Percentiles rank a stretch among this genome's conserved stretches.
Conservation (phyloP, 768 basidiomycete species). For the Russula ochroleuca region DNA sequence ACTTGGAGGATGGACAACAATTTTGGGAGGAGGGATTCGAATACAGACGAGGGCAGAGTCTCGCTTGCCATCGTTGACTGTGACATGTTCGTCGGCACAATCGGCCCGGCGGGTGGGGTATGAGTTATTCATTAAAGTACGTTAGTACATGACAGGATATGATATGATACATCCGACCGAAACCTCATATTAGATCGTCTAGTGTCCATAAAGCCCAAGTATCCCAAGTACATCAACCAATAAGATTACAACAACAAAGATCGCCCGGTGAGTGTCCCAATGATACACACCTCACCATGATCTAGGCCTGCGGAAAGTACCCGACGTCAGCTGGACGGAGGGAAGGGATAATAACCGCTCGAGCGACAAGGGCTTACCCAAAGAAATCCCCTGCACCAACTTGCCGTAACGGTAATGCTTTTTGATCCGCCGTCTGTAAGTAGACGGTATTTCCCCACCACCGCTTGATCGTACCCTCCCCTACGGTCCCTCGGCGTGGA, state of each 20-base stretch:
- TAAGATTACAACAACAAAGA: constrained; percentile 21
- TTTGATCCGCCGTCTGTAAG: constrained; percentile 22
- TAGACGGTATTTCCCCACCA: constrained; percentile 30
- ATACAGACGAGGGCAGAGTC: constrained; percentile 35
- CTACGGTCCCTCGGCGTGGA: constrained; percentile 22
- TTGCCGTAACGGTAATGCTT: constrained; percentile 18
- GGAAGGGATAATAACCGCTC: not conserved
- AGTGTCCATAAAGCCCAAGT: constrained; percentile 1
- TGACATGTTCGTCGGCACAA: not conserved
- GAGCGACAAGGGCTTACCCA: constrained; percentile 20
- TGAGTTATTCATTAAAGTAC: not conserved
- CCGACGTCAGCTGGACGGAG: not conserved
- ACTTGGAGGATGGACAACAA: constrained; percentile 58
- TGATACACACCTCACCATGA: constrained; percentile 19
- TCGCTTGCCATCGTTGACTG: not conserved
- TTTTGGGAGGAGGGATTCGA: constrained; percentile 55
- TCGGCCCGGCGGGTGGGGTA: not conserved
- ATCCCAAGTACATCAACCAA: constrained; percentile 19
- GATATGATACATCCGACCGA: not conserved
- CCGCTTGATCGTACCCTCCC: constrained; percentile 12
- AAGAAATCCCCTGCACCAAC: constrained; percentile 23
- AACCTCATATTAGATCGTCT: constrained; percentile 20
- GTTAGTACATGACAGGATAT: not conserved
- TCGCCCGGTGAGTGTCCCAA: constrained; percentile 8
- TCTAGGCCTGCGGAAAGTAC: constrained; percentile 18